phyloP scores from a whole-genome alignment of 805 yeast species.

The Zygosaccharomyces bisporus region DNA sequence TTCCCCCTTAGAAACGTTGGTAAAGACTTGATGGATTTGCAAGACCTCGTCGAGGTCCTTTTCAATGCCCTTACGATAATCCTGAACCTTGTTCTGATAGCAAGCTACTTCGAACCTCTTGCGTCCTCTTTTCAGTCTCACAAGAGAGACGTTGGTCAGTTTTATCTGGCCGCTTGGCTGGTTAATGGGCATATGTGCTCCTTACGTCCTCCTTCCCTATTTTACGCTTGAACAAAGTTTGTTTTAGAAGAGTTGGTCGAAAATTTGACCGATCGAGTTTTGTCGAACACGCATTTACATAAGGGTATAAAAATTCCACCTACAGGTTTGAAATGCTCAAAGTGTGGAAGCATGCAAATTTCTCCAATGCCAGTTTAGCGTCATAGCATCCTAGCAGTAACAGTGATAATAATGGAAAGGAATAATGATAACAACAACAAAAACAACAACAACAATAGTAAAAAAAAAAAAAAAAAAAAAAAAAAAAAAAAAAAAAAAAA shows the following conservation, averaged over 20 bases:
- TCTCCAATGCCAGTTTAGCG: not conserved
- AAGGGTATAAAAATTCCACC: conserved; percentile 1
- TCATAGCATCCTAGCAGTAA: not conserved
- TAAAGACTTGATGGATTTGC: conserved; percentile 91
- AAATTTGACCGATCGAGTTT: not conserved
- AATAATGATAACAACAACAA: too few species aligned
- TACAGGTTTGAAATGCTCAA: not conserved
- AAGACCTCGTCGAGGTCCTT: conserved; percentile 93
- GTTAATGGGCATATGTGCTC: conserved; percentile 50
- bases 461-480: conserved; percentile 1
- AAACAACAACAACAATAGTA: not conserved
- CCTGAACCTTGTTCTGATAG: conserved; percentile 95
- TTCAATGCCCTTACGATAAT: conserved; percentile 67
- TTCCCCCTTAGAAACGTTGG: conserved; percentile 90
- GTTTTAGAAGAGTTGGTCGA: not conserved
- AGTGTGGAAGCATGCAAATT: not conserved
- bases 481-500: conserved; percentile 4
- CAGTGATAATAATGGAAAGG: too few species aligned
- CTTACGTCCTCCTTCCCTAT: not conserved
- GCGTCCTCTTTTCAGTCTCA: conserved; percentile 84
- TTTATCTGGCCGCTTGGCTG: conserved; percentile 89
- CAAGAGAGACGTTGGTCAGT: conserved; percentile 90
- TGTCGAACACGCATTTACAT: conserved; percentile 1
- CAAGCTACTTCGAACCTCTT: conserved; percentile 94
- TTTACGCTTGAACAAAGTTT: not conserved